phyloP scores from a whole-genome alignment of 1,284 basidiomycete species.

The Bjerkandera adusta region DNA sequence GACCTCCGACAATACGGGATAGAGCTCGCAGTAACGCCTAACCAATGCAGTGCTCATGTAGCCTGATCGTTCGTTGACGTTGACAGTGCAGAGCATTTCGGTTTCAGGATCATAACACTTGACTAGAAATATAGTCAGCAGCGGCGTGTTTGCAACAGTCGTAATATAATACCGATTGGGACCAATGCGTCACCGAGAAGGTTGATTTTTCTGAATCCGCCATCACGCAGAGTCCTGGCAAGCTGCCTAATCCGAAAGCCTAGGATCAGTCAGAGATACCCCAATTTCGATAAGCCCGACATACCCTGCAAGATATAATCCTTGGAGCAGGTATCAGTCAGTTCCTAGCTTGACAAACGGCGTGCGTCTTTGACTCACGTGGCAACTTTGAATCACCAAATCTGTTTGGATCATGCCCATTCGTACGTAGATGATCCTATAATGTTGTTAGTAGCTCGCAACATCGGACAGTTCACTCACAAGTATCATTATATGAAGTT shows the following conservation, averaged over 20 bases:
- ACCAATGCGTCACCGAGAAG: conserved; percentile 40
- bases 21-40: conserved; percentile 42
- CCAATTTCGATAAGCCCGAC: background rate
- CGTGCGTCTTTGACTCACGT: background rate
- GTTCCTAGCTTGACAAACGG: background rate
- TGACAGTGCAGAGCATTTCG: conserved; percentile 48
- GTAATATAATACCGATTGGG: conserved; percentile 45
- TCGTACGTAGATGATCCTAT: conserved; percentile 3
- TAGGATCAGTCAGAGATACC: background rate
- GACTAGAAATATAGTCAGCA: conserved; percentile 33
- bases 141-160: background rate
- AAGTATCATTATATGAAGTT: conserved; percentile 26
- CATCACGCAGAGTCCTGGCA: conserved; percentile 27
- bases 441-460: background rate
- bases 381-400: background rate
- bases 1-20: conserved; percentile 40
- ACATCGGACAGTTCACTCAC: conserved; percentile 15
- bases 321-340: background rate
- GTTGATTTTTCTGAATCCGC: conserved; percentile 36
- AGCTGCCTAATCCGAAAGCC: conserved; percentile 28
- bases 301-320: background rate
- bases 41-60: conserved; percentile 49
- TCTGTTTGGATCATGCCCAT: conserved; percentile 1
- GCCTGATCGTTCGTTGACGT: conserved; percentile 58
- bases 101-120: conserved; percentile 47